Conservation (phyloP, 2,329 filamentous ascomycete genomes). For the Phyllosticta capitalensis region DNA sequence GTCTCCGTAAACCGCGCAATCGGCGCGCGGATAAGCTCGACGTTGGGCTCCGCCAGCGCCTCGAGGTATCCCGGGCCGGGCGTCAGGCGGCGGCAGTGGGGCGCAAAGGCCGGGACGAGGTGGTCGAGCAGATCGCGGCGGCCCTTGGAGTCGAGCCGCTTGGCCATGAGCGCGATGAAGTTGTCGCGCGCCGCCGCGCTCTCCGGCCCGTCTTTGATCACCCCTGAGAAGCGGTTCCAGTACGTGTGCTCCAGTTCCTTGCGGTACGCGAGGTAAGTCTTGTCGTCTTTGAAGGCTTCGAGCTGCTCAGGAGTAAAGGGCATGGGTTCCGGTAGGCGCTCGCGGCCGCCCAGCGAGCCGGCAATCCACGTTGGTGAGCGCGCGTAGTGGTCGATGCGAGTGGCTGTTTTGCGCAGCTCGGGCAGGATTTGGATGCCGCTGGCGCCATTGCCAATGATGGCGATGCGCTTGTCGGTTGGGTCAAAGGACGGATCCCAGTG, state of each 20-base stretch:
- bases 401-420: conserved; percentile 46
- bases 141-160: conserved; percentile 28
- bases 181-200: conserved; percentile 23
- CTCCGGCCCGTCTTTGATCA: conserved; percentile 28
- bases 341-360: conserved; percentile 43
- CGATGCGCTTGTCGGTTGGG: conserved; percentile 48
- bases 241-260: conserved; percentile 44
- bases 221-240: conserved; percentile 42
- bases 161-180: conserved; percentile 28
- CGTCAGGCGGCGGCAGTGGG: conserved; percentile 25
- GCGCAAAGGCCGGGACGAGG: conserved; percentile 31
- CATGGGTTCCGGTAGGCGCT: conserved; percentile 33
- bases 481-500: conserved; percentile 48
- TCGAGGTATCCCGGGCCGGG: conserved; percentile 30
- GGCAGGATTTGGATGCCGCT: conserved; percentile 56
- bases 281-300: conserved; percentile 50
- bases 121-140: conserved; percentile 30
- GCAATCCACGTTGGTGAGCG: conserved; percentile 49
- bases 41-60: conserved; percentile 31
- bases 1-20: conserved; percentile 29
- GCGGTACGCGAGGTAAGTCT: conserved; percentile 45
- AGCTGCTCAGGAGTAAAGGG: conserved; percentile 42
- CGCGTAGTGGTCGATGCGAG: conserved; percentile 42
- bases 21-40: conserved; percentile 30
- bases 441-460: conserved; percentile 56